phyloP scores from a whole-genome alignment of 257 asterid species.

The Asclepias syriaca region DNA sequence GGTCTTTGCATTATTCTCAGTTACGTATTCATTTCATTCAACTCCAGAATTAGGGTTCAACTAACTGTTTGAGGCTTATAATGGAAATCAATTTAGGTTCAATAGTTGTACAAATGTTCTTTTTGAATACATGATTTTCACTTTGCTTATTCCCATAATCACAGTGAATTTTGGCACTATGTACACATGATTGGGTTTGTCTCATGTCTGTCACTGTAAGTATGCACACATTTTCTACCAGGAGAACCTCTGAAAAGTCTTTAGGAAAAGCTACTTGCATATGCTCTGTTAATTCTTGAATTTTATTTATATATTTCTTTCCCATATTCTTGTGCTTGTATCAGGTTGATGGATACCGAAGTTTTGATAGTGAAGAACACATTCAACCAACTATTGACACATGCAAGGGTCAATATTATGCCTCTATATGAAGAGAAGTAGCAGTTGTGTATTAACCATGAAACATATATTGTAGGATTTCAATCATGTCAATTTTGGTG shows the following conservation, averaged over 20 bases:
- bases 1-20: not conserved
- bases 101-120: not conserved
- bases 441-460: not conserved
- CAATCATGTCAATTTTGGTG: not conserved
- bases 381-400: not conserved
- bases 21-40: not conserved
- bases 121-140: not conserved
- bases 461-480: not conserved
- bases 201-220: not conserved
- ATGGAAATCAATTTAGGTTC: not conserved
- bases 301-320: not conserved
- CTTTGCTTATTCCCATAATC: not conserved
- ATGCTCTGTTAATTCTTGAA: not conserved
- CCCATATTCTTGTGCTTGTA: too few relatives aligned
- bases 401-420: not conserved
- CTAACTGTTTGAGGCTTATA: not conserved
- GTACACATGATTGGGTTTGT: not conserved
- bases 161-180: not conserved
- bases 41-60: not conserved
- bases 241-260: not conserved
- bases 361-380: not conserved
- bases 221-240: not conserved
- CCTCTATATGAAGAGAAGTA: too few relatives aligned
- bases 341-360: not conserved
- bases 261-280: not conserved